Base-by-base conservation (phyloP, 2,329 filamentous ascomycete species). In the Fusarium azukiicola region DNA sequence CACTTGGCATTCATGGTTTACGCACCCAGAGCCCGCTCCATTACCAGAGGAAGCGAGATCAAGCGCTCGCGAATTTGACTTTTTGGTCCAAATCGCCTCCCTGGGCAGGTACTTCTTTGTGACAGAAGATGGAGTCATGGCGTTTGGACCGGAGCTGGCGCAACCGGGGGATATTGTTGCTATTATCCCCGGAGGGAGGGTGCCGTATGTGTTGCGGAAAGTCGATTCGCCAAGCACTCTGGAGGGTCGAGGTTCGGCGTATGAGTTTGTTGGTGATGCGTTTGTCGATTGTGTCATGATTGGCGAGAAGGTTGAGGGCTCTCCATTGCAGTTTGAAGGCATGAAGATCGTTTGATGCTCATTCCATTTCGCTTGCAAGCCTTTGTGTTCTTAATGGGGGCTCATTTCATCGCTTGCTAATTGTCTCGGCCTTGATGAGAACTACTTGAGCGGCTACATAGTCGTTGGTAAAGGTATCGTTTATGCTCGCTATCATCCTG, bases 1-100 rank as follows among this genome's bases (percentile, higher is more conserved):
- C 2, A 46, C 54, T 2, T 74, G 75, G 71, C 36, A 56, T 3
- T 13, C 50, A 19, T 76, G 75, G 68, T 74, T 78, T 27, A 58
- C 66, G 1, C 69, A 70, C 2, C n/a, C 63, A 0, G 56, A 76
- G 14, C 66, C 70, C 2, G 27, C 46, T 2, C 46, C 49, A 6
- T n/a, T 76, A 21, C 44, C 54, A 19, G 27, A 27, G 5, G 54
- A 61, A 3, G 52, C 32, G 3, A 66, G 69, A 19, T 40, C 42
- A 5, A 36, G 23, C 1, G 72, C 50, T 0, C 64, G 66, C 19
- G 68, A 71, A 12, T 74, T 70, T n/a, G 71, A 74, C 36, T 23
- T 40, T 12, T n/a, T 74, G 21, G 66, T 74, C 5, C 67, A 71
- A 2, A 52, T 69, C 76, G 76, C 52, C 9, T 13, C 16, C 36